Base-by-base conservation (phyloP, 2,329 filamentous ascomycete genomes). In the Beauveria bassiana region DNA sequence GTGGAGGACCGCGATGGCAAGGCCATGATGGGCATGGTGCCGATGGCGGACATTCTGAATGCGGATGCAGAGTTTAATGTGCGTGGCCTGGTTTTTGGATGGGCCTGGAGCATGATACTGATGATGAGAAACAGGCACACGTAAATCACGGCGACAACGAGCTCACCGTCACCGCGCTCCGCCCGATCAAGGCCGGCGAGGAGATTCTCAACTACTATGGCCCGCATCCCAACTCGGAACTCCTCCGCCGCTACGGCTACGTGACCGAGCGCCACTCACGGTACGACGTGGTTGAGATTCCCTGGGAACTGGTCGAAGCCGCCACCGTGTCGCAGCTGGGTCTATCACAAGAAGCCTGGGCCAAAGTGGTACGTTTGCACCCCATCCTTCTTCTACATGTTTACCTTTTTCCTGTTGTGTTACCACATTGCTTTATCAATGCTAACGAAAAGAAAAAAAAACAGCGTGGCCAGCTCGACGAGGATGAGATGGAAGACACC, bases 151-250 rank as follows among this genome's bases (percentile, higher is more conserved):
- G 74, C 45, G 78, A 82, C 40, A 73, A 79, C 14, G 74, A 73
- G 12, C 78, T 96, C 9, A 86, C 86, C 3, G 93, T 95, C 72
- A 88, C 86, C 26, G 80, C 89, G 0, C 78, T 93, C 62, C 84
- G 86, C 49, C 75, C 82, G 1, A 91, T 96, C 68, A 75, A 74
- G 26, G 81, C 83, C 0, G 89, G 89, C 6, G 84, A 91, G 61
- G 89, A 96, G 72, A 84, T 96, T 20, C 84, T 93, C 70, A 96
- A 96, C 71, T 93, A 96, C 74, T 96, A 96, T 66, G 93, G 93
- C 0, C 86, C 91, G 6, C 83, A 96, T 3, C 89, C 91, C 10
- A 89, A 90, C 63, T 88, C 89, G 1, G 92, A 97, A 69, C 78
- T 96, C 8, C 80, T 96, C 12, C 81, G 93, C 42, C 82, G 92